Conservation (phyloP, 1,284 basidiomycete genomes). For the Calocybe gambosa region DNA sequence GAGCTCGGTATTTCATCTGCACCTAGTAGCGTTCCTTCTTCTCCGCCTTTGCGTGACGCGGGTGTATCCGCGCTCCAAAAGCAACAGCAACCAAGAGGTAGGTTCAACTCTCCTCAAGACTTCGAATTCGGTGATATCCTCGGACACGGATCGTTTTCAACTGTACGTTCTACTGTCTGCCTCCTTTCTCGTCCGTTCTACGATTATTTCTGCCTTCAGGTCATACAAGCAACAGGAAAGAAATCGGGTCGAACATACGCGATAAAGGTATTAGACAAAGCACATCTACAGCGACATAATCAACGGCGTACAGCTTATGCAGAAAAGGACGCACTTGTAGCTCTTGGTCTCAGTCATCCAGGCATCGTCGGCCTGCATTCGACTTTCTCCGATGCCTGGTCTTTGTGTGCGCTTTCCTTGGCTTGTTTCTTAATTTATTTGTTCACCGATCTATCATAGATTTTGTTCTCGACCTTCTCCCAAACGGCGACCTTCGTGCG, state of each 20-base stretch:
- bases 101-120: constrained; percentile 47
- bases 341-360: constrained; percentile 66
- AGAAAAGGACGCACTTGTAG: constrained; percentile 37
- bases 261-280: constrained; percentile 75
- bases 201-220: constrained; percentile 31
- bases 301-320: constrained; percentile 30
- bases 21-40: not conserved
- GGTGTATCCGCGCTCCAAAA: constrained; percentile 11
- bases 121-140: constrained; percentile 66
- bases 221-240: constrained; percentile 51
- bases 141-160: constrained; percentile 80
- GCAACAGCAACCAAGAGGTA: constrained; percentile 23
- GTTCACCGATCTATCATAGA: constrained; percentile 39
- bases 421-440: not conserved
- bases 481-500: constrained; percentile 86
- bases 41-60: not conserved
- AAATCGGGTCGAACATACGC: constrained; percentile 63
- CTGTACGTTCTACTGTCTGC: constrained; percentile 34
- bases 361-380: constrained; percentile 78
- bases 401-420: constrained; percentile 54
- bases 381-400: constrained; percentile 81
- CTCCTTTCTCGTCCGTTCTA: constrained; percentile 3
- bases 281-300: constrained; percentile 59
- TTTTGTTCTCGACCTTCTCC: constrained; percentile 85
- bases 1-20: constrained; percentile 35